Conservation (phyloP, 768 basidiomycete genomes). For the Auriscalpium orientale region DNA sequence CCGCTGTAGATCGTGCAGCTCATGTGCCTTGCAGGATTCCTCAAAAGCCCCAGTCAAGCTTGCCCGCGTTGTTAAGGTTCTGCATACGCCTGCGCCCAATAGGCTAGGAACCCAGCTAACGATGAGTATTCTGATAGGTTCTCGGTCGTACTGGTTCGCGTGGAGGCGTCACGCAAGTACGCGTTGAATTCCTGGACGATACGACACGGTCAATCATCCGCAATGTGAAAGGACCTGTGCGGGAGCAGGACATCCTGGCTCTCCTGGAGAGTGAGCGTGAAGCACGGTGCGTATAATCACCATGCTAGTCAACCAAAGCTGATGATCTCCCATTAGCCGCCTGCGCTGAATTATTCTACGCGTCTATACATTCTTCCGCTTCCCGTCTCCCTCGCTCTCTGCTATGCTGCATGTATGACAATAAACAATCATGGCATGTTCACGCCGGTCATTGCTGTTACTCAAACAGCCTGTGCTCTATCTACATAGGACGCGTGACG, state of each 20-base stretch:
- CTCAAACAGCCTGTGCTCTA: too few relatives aligned
- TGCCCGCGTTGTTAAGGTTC: slow-evolving; percentile 94
- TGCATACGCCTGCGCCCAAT: not conserved
- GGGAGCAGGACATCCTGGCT: slow-evolving; percentile 93
- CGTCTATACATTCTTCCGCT: slow-evolving; percentile 1
- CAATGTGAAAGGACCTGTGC: slow-evolving; percentile 97
- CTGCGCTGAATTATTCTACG: slow-evolving; percentile 20
- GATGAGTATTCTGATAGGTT: slow-evolving; percentile 46
- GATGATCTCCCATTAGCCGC: slow-evolving; percentile 18
- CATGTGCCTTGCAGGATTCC: slow-evolving; percentile 50
- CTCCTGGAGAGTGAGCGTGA: slow-evolving; percentile 98
- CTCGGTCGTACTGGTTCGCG: slow-evolving; percentile 98
- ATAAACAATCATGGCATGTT: not conserved
- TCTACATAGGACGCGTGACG: too few relatives aligned
- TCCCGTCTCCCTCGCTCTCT: slow-evolving; percentile 12
- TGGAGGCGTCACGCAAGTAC: slow-evolving; percentile 98
- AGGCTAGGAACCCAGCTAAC: slow-evolving; percentile 8
- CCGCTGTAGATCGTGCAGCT: slow-evolving; percentile 2
- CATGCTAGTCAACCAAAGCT: not conserved
- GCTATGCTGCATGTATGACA: slow-evolving; percentile 9
- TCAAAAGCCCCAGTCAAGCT: slow-evolving; percentile 94
- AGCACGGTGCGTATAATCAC: slow-evolving; percentile 73
- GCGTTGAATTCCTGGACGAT: slow-evolving; percentile 99
- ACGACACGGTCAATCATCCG: slow-evolving; percentile 92
- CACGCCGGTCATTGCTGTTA: too few relatives aligned